Evolutionary conservation across 2,329 filamentous ascomycete species (phyloP).

Genomic region (Fusarium mangiferae): DNA sequence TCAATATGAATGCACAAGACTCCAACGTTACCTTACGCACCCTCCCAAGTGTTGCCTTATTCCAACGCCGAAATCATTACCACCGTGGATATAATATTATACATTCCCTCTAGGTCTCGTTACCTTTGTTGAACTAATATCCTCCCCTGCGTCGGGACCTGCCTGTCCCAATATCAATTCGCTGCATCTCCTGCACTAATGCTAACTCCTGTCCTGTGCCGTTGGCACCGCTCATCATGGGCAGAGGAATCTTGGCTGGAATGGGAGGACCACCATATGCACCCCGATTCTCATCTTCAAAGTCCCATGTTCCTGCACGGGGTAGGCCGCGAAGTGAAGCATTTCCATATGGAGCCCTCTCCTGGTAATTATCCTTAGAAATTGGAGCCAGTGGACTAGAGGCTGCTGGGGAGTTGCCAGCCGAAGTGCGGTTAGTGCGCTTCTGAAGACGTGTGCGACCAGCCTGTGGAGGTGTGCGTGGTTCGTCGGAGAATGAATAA

Average conservation of each 20-base stretch:
- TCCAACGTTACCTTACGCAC: conserved; percentile 18
- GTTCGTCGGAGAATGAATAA: conserved; percentile 48
- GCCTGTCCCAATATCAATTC: conserved; percentile 72
- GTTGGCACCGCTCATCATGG: conserved; percentile 60
- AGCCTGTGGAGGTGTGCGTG: conserved; percentile 48
- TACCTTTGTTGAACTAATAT: conserved; percentile 47
- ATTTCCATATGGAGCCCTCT: conserved; percentile 50
- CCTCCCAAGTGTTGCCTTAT: conserved; percentile 10
- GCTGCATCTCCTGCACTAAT: conserved; percentile 76
- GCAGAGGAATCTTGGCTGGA: conserved; percentile 75
- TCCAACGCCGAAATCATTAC: conserved; percentile 34
- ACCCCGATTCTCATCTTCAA: conserved; percentile 62
- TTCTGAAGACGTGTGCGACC: conserved; percentile 73
- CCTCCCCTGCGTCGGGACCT: conserved; percentile 63
- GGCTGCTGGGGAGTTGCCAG: conserved; percentile 49
- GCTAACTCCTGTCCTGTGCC: conserved; percentile 63
- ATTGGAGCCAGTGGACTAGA: conserved; percentile 65
- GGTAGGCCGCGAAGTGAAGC: conserved; percentile 50
- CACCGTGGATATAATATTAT: conserved; percentile 33
- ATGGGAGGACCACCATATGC: conserved; percentile 65
- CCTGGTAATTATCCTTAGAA: conserved; percentile 62
- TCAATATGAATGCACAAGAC: conserved; percentile 9
- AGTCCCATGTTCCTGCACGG: conserved; percentile 64
- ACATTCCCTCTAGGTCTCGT: conserved; percentile 37
- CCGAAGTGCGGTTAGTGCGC: conserved; percentile 62